Evolutionary conservation across 1,284 basidiomycete species (phyloP).

Genomic region (Takashimella koratensis): DNA sequence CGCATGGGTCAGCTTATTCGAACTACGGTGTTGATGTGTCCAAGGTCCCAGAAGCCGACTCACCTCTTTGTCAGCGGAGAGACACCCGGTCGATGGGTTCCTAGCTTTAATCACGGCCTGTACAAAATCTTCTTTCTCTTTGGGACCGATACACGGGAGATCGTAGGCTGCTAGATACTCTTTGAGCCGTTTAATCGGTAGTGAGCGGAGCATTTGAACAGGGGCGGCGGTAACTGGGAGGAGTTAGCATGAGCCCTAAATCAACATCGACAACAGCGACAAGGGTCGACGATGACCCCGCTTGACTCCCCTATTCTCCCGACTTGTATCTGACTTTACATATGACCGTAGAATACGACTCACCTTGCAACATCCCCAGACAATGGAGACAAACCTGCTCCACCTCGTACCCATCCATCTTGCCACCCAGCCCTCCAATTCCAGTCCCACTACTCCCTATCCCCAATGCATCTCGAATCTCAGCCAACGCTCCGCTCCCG

Average conservation of each 20-base stretch:
- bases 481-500: slow-evolving; percentile 12
- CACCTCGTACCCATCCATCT: slow-evolving; percentile 39
- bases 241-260: slow-evolving; percentile 7
- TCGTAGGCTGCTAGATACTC: slow-evolving; percentile 45
- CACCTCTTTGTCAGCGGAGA: slow-evolving; percentile 44
- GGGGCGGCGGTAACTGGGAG: slow-evolving; percentile 43
- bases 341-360: too few relatives aligned
- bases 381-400: slow-evolving; percentile 44
- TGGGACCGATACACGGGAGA: slow-evolving; percentile 36
- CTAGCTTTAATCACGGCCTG: slow-evolving; percentile 40
- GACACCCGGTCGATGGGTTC: slow-evolving; percentile 38
- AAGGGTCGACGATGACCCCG: too few relatives aligned
- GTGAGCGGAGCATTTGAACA: slow-evolving; percentile 29
- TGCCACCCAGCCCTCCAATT: slow-evolving; percentile 1
- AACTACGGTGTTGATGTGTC: too few relatives aligned
- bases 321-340: too few relatives aligned
- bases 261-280: background rate
- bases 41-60: too few relatives aligned
- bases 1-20: too few relatives aligned
- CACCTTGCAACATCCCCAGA: slow-evolving; percentile 46
- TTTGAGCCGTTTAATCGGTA: slow-evolving; percentile 47
- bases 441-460: slow-evolving; percentile 20
- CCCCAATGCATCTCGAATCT: slow-evolving; percentile 27
- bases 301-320: too few relatives aligned
- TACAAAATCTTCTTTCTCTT: slow-evolving; percentile 47